These are phyloP conservation scores for Teunomyces funiuensis DNA, from an alignment of 805 yeast species.

Conservation along the genomic window DNA sequence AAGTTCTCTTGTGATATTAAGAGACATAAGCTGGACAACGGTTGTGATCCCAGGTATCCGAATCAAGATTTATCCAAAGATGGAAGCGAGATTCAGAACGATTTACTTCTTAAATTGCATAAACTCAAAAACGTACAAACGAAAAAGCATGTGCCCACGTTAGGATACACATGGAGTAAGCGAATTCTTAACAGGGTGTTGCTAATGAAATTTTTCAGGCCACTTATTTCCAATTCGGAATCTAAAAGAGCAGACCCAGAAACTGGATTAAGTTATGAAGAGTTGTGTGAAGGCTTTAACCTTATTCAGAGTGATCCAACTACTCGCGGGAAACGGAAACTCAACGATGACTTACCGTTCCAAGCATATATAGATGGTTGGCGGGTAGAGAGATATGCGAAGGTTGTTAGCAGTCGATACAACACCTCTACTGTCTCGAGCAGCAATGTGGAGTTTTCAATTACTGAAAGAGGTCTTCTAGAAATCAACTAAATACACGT, in stretches of 20 bases:
- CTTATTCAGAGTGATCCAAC: background rate
- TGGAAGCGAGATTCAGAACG: background rate
- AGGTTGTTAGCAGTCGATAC: constrained; percentile 17
- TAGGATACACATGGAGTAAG: constrained; percentile 35
- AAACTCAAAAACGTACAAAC: constrained; percentile 9
- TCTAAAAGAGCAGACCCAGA: constrained; percentile 13
- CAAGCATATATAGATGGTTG: constrained; percentile 21
- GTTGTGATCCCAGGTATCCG: constrained; percentile 12
- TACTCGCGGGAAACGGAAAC: background rate
- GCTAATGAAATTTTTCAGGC: constrained; percentile 30
- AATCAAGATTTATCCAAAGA: background rate
- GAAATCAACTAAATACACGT: constrained; percentile 6
- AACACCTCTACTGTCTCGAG: constrained; percentile 7
- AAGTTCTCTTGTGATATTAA: background rate
- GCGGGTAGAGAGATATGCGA: constrained; percentile 26
- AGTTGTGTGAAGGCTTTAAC: constrained; percentile 14
- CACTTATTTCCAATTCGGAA: constrained; percentile 14
- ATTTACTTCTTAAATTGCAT: constrained; percentile 2
- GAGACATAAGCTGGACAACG: constrained; percentile 5
- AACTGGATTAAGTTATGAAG: constrained; percentile 14
- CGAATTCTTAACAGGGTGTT: constrained; percentile 24
- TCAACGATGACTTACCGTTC: constrained; percentile 2
- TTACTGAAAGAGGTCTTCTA: constrained; percentile 16
- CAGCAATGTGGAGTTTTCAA: constrained; percentile 17
- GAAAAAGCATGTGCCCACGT: constrained; percentile 27